Base-by-base conservation (phyloP, 78 protist genomes). In the Diacronema lutheri region DNA sequence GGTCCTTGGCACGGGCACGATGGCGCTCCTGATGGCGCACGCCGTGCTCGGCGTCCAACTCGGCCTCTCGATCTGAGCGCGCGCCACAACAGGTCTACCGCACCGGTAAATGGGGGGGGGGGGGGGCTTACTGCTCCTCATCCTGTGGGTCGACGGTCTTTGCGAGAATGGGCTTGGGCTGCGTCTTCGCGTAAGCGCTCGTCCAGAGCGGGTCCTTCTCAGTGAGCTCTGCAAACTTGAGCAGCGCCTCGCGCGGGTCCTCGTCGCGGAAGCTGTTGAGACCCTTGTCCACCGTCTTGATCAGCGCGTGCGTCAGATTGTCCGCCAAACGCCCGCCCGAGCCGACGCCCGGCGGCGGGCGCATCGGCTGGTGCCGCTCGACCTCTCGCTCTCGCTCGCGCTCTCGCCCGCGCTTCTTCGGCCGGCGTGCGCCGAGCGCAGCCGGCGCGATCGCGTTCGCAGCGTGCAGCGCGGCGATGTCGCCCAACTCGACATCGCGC, bases 181-280 rank as follows among this genome's bases (percentile, higher is more conserved):
- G 66, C 16, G 29, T 61, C 33, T 61, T 20, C 33, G 66, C 66
- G 66, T 61, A 61, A 25, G 66, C 33, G 26, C 6, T 5, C 64
- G 26, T 25, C 50, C 50, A 58, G 25, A 58, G 33, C 26, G 64
- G 64, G 26, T 58, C 26, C 64, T 58, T 25, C 26, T 58, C 64
- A 4, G 64, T 11, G 33, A 58, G 20, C 64, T 58, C 33, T 1
- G 68, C 73, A 7, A 0, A 68, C 50, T 38, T 68, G 41, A 68
- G 46, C 21, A 68, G 7, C 76, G 4, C 76, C 46, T 68, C 76
- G 76, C 76, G 76, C 76, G 76, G 76, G 46, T 68, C 76, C n/a
- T 68, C 76, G 25, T 14, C 14, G 0, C 14, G 20, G 76, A 68
- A 68, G 19, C n/a, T n/a, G 29, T 5, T 20, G 76, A 68, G 37